phyloP scores from a whole-genome alignment of 768 basidiomycete genomes.

The Trametes elegans region DNA sequence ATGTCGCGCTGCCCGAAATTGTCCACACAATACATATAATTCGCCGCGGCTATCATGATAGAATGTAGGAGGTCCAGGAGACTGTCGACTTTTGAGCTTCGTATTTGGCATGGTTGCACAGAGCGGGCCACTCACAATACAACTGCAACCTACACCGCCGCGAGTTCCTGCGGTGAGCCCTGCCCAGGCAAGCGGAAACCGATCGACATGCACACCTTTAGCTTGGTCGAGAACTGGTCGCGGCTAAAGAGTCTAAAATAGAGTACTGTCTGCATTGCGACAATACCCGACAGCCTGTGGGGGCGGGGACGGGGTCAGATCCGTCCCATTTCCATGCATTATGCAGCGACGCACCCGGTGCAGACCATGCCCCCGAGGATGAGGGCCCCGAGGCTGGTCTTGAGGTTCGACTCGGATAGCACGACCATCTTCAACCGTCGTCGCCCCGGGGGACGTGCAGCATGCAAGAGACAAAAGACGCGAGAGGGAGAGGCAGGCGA shows the following conservation, averaged over 20 bases:
- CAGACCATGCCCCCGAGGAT: slow-evolving; percentile 26
- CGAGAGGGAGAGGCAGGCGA: not conserved
- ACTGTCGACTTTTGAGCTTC: slow-evolving; percentile 2
- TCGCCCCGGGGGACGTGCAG: not conserved
- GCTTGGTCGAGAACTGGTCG: slow-evolving; percentile 18
- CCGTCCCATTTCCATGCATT: too few species aligned
- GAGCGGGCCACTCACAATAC: slow-evolving; percentile 21
- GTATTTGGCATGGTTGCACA: not conserved
- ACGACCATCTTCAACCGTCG: slow-evolving; percentile 8
- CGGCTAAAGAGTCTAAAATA: slow-evolving; percentile 25
- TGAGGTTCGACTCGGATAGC: slow-evolving; percentile 11
- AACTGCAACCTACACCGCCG: slow-evolving; percentile 14
- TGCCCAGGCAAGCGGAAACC: not conserved
- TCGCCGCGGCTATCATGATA: slow-evolving; percentile 21
- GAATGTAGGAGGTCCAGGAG: slow-evolving; percentile 27
- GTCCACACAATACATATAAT: slow-evolving; percentile 25
- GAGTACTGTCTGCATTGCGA: slow-evolving; percentile 25
- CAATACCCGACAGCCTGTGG: slow-evolving; percentile 25
- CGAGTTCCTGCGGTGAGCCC: too few species aligned
- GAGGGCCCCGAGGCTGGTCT: slow-evolving; percentile 19
- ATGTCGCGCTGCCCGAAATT: slow-evolving; percentile 20
- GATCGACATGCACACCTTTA: slow-evolving; percentile 16
- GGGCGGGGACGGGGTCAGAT: not conserved
- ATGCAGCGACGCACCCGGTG: slow-evolving; percentile 24
- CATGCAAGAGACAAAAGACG: slow-evolving; percentile 1